Percentiles rank a stretch among this genome's conserved stretches.
phyloP scores from a whole-genome alignment of 2,329 filamentous ascomycete species.

The Xylariales sp. region DNA sequence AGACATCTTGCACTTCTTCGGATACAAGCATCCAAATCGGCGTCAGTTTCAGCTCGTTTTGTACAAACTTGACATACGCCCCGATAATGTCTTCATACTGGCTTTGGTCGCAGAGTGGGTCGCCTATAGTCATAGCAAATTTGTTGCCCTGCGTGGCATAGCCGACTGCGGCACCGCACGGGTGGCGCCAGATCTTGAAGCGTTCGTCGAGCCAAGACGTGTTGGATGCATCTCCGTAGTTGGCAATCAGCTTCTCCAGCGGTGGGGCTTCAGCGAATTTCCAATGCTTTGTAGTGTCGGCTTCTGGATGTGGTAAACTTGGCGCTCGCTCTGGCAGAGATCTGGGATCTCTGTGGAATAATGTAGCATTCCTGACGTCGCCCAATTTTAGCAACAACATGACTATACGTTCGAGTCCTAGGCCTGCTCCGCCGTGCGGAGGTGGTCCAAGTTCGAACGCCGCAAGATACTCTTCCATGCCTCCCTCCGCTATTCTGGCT shows the following conservation, averaged over 20 bases:
- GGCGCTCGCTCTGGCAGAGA: conserved; percentile 68
- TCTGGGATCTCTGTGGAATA: conserved; percentile 86
- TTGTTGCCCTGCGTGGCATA: conserved; percentile 70
- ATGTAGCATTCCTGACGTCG: conserved; percentile 81
- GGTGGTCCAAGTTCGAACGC: conserved; percentile 86
- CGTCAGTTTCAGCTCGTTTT: conserved; percentile 63
- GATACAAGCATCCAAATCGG: conserved; percentile 90
- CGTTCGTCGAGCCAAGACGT: conserved; percentile 90
- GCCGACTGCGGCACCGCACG: conserved; percentile 72
- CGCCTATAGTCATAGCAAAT: conserved; percentile 79
- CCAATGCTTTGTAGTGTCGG: conserved; percentile 64
- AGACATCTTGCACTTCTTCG: conserved; percentile 69
- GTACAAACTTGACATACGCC: conserved; percentile 71
- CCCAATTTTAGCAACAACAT: conserved; percentile 82
- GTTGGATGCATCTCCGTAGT: conserved; percentile 91
- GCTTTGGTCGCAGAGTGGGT: conserved; percentile 75
- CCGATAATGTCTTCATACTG: conserved; percentile 72
- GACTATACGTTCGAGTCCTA: conserved; percentile 83
- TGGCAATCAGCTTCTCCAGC: conserved; percentile 83
- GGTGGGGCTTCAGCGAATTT: conserved; percentile 49
- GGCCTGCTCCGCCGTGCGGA: conserved; percentile 84
- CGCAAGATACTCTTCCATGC: conserved; percentile 85
- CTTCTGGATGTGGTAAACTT: conserved; percentile 77
- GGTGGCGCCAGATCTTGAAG: conserved; percentile 83
- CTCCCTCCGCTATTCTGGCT: conserved; percentile 69